Conservation (phyloP, 345 rosid genomes). For the Lagerstroemia speciosa region DNA sequence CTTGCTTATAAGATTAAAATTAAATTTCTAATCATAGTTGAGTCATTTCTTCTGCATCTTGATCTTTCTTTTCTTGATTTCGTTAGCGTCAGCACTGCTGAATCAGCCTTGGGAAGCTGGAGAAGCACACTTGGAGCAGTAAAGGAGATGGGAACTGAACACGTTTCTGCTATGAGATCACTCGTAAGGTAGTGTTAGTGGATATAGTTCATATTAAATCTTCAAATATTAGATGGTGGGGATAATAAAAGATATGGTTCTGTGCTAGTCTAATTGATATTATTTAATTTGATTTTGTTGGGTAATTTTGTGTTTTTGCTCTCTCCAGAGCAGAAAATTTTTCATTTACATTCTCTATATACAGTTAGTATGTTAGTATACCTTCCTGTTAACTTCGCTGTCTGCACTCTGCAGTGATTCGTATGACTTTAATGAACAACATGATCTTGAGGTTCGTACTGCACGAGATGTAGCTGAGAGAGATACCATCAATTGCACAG, state of each 20-base stretch:
- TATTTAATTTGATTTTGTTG: too few species aligned
- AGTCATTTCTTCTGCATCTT: neutral
- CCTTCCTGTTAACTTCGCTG: neutral
- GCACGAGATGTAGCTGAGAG: conserved; percentile 56
- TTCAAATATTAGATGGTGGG: too few species aligned
- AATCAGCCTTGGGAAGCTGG: conserved; percentile 66
- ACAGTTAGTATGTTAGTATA: neutral
- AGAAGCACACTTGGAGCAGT: conserved; percentile 40
- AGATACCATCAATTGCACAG: conserved; percentile 37
- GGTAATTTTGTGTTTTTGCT: neutral
- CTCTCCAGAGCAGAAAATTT: neutral
- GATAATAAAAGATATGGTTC: too few species aligned
- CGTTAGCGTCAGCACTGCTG: conserved; percentile 53
- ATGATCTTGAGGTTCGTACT: conserved; percentile 57
- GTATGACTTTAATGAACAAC: conserved; percentile 54
- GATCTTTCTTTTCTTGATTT: conserved; percentile 9
- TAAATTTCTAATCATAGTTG: neutral
- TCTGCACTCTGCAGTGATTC: conserved; percentile 36
- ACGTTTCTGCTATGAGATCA: conserved; percentile 37
- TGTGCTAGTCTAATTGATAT: neutral
- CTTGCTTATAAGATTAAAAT: neutral
- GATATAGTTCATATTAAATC: neutral
- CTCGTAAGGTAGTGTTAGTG: conserved; percentile 49
- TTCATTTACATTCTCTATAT: neutral
- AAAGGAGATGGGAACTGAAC: conserved; percentile 45